Conservation (phyloP, 2,329 filamentous ascomycete genomes). For the Xylaria sp. region DNA sequence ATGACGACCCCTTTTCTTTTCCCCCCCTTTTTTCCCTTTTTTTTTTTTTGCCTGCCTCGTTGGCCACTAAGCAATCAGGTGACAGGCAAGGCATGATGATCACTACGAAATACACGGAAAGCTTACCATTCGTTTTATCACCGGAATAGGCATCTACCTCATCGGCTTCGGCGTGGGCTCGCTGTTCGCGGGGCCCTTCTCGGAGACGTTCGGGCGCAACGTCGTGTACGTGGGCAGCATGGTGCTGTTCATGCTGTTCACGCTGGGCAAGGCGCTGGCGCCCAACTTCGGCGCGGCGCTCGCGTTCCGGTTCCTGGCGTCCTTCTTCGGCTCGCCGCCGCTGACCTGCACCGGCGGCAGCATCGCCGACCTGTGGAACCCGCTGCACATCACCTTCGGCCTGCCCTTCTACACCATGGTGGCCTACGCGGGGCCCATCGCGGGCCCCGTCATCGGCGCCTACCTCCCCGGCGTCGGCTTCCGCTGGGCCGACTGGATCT, state of each 20-base stretch:
- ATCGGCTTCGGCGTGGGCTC: constrained; percentile 42
- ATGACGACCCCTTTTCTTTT: background rate
- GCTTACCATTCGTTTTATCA: too few species aligned
- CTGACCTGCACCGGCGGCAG: constrained; percentile 47
- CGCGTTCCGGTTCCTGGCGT: constrained; percentile 52
- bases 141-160: constrained; percentile 39
- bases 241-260: constrained; percentile 47
- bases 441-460: constrained; percentile 37
- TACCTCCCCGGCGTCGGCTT: constrained; percentile 21
- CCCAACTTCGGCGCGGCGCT: constrained; percentile 47
- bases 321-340: constrained; percentile 49
- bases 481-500: constrained; percentile 45
- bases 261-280: constrained; percentile 47
- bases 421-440: constrained; percentile 28
- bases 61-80: background rate
- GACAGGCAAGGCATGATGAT: background rate
- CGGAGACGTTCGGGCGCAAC: constrained; percentile 43
- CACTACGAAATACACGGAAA: too few species aligned
- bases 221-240: constrained; percentile 45
- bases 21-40: background rate
- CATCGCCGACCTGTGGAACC: constrained; percentile 44
- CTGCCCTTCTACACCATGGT: constrained; percentile 34
- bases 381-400: constrained; percentile 27
- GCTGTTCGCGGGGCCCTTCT: constrained; percentile 42
- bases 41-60: background rate